These are phyloP conservation scores for Baorangia bicolor DNA, from an alignment of 768 basidiomycete species.

Conservation along the genomic window DNA sequence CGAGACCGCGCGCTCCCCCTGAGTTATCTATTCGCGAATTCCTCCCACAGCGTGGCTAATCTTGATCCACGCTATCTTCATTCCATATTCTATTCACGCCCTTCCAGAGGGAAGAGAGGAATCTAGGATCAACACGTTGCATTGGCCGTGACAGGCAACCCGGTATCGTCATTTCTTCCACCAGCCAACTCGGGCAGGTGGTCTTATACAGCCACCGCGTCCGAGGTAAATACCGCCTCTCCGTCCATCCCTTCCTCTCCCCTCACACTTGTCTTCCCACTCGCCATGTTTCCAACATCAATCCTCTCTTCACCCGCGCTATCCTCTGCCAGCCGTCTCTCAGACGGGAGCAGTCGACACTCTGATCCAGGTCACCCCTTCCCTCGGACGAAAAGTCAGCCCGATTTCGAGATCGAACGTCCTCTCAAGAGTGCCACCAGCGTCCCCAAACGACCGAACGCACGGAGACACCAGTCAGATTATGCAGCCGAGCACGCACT, in stretches of 20 bases:
- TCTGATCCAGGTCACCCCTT: conserved; percentile 35
- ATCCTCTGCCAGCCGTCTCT: conserved; percentile 38
- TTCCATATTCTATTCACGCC: conserved; percentile 29
- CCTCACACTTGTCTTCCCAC: conserved; percentile 13
- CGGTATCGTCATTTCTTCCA: conserved; percentile 26
- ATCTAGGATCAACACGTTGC: conserved; percentile 35
- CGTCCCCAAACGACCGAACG: conserved; percentile 32
- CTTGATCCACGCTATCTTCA: conserved; percentile 32
- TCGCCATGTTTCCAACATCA: conserved; percentile 30
- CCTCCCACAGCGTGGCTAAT: conserved; percentile 24
- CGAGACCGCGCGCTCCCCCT: conserved; percentile 18
- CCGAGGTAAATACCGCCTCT: conserved; percentile 32
- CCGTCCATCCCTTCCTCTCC: conserved; percentile 7
- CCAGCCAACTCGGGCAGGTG: conserved; percentile 33
- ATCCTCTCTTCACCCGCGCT: conserved; percentile 32
- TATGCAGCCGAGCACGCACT: conserved; percentile 54
- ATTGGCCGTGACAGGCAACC: conserved; percentile 32
- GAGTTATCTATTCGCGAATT: conserved; percentile 10
- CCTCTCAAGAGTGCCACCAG: conserved; percentile 36
- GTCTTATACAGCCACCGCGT: conserved; percentile 33
- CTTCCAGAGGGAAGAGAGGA: conserved; percentile 23
- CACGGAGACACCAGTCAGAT: conserved; percentile 38
- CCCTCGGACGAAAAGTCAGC: conserved; percentile 41
- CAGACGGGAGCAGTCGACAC: conserved; percentile 37
- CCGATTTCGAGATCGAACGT: conserved; percentile 70